Evolutionary conservation across 225 moss, liverwort and hornwort species (phyloP).

Genomic region (Sphagnum contortum): DNA sequence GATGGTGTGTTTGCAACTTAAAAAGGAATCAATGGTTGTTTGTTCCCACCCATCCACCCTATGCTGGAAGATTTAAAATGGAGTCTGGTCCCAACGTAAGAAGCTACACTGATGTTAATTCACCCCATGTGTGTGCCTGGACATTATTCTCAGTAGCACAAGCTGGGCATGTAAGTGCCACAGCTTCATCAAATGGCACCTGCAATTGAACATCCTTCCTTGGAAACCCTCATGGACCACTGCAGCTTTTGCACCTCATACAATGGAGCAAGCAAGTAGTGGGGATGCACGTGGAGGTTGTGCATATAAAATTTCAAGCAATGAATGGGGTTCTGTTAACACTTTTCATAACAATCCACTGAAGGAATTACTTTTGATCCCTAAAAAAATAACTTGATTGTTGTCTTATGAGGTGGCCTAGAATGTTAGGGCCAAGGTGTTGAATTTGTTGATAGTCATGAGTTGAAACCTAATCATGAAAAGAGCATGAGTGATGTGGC

Average conservation of each 20-base stretch:
- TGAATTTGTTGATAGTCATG: slow-evolving; percentile 68
- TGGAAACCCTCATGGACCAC: slow-evolving; percentile 84
- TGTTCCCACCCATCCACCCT: background rate
- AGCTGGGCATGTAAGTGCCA: slow-evolving; percentile 68
- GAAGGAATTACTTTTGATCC: slow-evolving; percentile 49
- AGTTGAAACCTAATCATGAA: slow-evolving; percentile 28
- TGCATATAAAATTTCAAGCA: slow-evolving; percentile 30
- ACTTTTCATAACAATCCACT: slow-evolving; percentile 18
- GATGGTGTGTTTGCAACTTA: slow-evolving; percentile 36
- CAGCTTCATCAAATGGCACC: slow-evolving; percentile 49
- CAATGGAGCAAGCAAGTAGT: slow-evolving; percentile 59
- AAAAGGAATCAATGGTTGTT: slow-evolving; percentile 9
- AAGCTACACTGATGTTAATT: slow-evolving; percentile 29
- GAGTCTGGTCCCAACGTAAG: slow-evolving; percentile 20
- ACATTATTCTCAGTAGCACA: slow-evolving; percentile 53
- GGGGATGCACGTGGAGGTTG: slow-evolving; percentile 73
- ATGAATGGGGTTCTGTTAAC: slow-evolving; percentile 20
- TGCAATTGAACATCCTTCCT: slow-evolving; percentile 36
- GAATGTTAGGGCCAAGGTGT: slow-evolving; percentile 93
- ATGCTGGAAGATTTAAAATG: slow-evolving; percentile 7
- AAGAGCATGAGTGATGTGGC: slow-evolving; percentile 30
- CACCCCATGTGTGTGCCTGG: slow-evolving; percentile 63
- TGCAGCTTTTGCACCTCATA: slow-evolving; percentile 74
- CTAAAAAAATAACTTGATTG: slow-evolving; percentile 78
- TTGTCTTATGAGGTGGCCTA: slow-evolving; percentile 74